A percentile compares a stretch with the other conserved stretches of the same genome.
phyloP scores from a whole-genome alignment of 805 yeast species.

The Yamadazyma olivae region DNA sequence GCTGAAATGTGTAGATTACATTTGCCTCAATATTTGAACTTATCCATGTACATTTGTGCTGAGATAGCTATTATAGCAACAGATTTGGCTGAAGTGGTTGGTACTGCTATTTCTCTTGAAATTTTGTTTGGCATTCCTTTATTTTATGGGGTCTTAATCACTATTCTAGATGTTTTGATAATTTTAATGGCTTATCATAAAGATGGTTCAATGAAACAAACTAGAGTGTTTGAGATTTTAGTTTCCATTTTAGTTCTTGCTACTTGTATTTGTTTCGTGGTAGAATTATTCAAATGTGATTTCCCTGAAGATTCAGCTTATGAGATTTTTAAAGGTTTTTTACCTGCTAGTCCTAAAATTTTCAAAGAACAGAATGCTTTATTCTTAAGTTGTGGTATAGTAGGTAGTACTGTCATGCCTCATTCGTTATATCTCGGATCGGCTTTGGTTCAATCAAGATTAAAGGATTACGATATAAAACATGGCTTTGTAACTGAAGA shows the following conservation, averaged over 20 bases:
- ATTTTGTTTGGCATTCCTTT: constrained; percentile 79
- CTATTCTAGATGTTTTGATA: constrained; percentile 81
- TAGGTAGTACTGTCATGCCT: constrained; percentile 48
- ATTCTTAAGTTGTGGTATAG: constrained; percentile 43
- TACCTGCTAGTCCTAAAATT: constrained; percentile 43
- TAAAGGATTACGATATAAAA: constrained; percentile 38
- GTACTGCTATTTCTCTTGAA: constrained; percentile 93
- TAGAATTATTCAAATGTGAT: constrained; percentile 57
- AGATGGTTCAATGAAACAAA: constrained; percentile 70
- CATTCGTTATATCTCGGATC: constrained; percentile 44
- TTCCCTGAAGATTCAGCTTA: constrained; percentile 51
- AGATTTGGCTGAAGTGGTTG: constrained; percentile 95
- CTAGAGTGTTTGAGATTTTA: constrained; percentile 76
- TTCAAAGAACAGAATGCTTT: constrained; percentile 37
- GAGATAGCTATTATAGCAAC: constrained; percentile 93
- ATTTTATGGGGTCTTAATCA: constrained; percentile 76
- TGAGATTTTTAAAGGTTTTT: constrained; percentile 42
- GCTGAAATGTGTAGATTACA: constrained; percentile 84
- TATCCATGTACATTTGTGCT: constrained; percentile 69
- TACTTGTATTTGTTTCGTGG: constrained; percentile 80
- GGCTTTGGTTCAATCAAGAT: constrained; percentile 41
- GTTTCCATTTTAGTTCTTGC: constrained; percentile 76
- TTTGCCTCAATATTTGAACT: constrained; percentile 58
- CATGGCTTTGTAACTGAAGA: constrained; percentile 21
- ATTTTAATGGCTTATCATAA: constrained; percentile 88